Percentiles rank a stretch among this genome's conserved stretches.
Conservation (phyloP, 2,329 filamentous ascomycete genomes). For the Immersiporthe knoxdaviesiana region DNA sequence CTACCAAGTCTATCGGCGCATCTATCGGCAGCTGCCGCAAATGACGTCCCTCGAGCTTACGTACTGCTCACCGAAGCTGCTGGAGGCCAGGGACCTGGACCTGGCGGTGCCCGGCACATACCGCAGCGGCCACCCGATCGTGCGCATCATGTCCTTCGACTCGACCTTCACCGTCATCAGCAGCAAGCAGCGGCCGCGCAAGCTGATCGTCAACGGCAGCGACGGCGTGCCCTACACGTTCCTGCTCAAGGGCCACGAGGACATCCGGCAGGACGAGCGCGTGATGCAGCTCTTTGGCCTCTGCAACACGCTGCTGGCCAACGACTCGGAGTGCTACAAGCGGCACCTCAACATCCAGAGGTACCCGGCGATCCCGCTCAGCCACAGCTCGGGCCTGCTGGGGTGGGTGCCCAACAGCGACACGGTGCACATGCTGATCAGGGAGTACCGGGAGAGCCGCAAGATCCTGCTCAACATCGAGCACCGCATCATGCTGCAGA, state of each 20-base stretch:
- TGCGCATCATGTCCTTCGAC: slow-evolving; percentile 88
- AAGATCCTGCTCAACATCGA: slow-evolving; percentile 99
- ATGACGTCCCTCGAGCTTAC: slow-evolving; percentile 91
- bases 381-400: slow-evolving; percentile 91
- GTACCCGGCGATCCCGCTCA: slow-evolving; percentile 95
- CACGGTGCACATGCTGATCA: slow-evolving; percentile 92
- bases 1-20: slow-evolving; percentile 96
- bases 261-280: slow-evolving; percentile 97
- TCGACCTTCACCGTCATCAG: slow-evolving; percentile 89
- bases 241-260: slow-evolving; percentile 96
- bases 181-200: slow-evolving; percentile 93
- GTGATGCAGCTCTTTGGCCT: slow-evolving; percentile 99
- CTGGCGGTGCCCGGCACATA: slow-evolving; percentile 97
- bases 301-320: slow-evolving; percentile 91
- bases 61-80: slow-evolving; percentile 93
- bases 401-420: slow-evolving; percentile 98
- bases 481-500: slow-evolving; percentile 99
- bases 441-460: slow-evolving; percentile 94
- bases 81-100: slow-evolving; percentile 82
- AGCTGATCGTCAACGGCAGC: slow-evolving; percentile 84
- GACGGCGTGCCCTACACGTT: slow-evolving; percentile 89
- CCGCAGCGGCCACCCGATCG: slow-evolving; percentile 74
- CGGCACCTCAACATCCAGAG: slow-evolving; percentile 94
- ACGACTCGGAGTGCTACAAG: slow-evolving; percentile 96
- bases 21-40: slow-evolving; percentile 89